Percentiles rank a stretch among this genome's conserved stretches.
Evolutionary conservation across 2,329 filamentous ascomycete species (phyloP).

Genomic region (Stemphylium vesicarium): DNA sequence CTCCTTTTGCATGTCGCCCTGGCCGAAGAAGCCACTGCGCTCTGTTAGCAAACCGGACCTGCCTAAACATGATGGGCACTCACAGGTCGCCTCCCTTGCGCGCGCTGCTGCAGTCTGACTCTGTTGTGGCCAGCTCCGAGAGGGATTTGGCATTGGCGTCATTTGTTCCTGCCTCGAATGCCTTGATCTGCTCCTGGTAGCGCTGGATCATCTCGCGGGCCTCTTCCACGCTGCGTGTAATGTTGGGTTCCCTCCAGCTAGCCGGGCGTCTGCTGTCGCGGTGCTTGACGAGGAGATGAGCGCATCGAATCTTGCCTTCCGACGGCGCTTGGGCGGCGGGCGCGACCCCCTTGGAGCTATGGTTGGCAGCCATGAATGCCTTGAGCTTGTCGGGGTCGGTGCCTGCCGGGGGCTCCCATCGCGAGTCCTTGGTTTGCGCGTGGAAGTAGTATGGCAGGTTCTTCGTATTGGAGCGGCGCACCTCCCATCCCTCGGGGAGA

Average conservation of each 20-base stretch:
- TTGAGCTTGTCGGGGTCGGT: constrained; percentile 94
- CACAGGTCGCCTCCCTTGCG: constrained; percentile 89
- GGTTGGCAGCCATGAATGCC: constrained; percentile 88
- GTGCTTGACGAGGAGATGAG: constrained; percentile 94
- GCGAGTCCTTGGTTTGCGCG: constrained; percentile 79
- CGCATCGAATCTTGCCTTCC: constrained; percentile 86
- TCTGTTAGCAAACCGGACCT: background rate
- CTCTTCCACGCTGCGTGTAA: constrained; percentile 87
- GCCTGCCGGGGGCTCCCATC: constrained; percentile 90
- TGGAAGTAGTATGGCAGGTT: constrained; percentile 99
- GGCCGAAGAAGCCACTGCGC: constrained; percentile 80
- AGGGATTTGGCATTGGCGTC: constrained; percentile 53
- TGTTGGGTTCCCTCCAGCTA: constrained; percentile 90
- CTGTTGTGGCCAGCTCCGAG: constrained; percentile 82
- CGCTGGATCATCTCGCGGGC: constrained; percentile 76
- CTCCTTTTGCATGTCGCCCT: constrained; percentile 97
- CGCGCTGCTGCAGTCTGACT: constrained; percentile 95
- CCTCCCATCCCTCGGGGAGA: constrained; percentile 88
- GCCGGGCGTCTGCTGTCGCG: constrained; percentile 83
- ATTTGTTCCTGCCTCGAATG: constrained; percentile 60
- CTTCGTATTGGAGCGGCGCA: constrained; percentile 97
- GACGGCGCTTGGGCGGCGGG: constrained; percentile 46
- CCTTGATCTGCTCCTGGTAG: constrained; percentile 77
- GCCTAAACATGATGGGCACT: constrained; percentile 43
- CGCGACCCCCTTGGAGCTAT: constrained; percentile 65